Evolutionary conservation across 2,329 filamentous ascomycete genomes (phyloP).

Genomic region (Scedosporium minutisporum): DNA sequence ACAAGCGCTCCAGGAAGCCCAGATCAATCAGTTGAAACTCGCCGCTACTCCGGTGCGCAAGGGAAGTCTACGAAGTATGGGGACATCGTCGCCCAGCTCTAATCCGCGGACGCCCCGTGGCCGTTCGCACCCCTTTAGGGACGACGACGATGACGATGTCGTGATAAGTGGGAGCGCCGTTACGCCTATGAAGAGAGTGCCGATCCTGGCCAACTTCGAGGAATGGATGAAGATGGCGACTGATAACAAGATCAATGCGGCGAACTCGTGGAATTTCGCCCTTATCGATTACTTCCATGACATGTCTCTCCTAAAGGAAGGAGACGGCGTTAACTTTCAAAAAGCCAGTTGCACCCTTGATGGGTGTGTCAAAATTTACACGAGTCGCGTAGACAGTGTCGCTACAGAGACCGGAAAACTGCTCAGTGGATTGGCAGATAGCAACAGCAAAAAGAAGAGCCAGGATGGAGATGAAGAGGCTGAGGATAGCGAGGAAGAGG

Average conservation of each 20-base stretch:
- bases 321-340: constrained; percentile 95
- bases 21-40: constrained; percentile 84
- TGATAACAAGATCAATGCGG: constrained; percentile 97
- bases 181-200: constrained; percentile 92
- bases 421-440: constrained; percentile 85
- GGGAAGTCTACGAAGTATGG: constrained; percentile 46
- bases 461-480: constrained; percentile 56
- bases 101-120: constrained; percentile 43
- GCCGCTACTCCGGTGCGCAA: constrained; percentile 64
- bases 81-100: constrained; percentile 46
- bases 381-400: constrained; percentile 93
- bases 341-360: constrained; percentile 96
- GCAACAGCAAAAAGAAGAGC: constrained; percentile 64
- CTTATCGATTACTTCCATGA: constrained; percentile 99
- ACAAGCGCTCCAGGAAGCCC: constrained; percentile 78
- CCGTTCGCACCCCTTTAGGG: constrained; percentile 24
- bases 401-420: constrained; percentile 95
- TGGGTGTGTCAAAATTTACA: constrained; percentile 98
- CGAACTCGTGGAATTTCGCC: constrained; percentile 99
- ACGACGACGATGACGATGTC: constrained; percentile 49
- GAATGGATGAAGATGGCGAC: constrained; percentile 99
- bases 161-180: constrained; percentile 66
- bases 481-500: constrained; percentile 55
- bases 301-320: constrained; percentile 94
- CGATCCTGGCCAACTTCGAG: constrained; percentile 94